Percentiles rank a stretch among this genome's conserved stretches.
Evolutionary conservation across 176 grass and related monocot genomes (phyloP).

Genomic region (Cenchrus purpureus): DNA sequence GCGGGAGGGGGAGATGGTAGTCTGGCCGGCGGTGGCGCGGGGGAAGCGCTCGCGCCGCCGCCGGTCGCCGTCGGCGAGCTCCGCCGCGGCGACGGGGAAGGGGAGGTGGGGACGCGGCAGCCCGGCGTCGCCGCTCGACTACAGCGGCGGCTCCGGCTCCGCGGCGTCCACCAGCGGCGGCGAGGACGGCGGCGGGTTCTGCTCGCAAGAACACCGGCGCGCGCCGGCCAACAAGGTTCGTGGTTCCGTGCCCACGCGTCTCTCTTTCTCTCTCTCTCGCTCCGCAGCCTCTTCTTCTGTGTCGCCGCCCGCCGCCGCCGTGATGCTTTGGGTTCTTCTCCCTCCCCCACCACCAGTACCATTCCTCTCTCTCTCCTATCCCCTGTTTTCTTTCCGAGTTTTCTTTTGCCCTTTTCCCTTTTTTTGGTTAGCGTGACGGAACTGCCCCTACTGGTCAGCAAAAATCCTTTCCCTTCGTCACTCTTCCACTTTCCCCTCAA

Average conservation of each 20-base stretch:
- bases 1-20: conserved; percentile 15
- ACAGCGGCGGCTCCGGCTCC: conserved; percentile 49
- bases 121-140: conserved; percentile 71
- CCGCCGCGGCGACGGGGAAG: neutral
- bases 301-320: conserved; percentile 21
- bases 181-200: conserved; percentile 50
- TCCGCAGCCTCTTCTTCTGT: neutral
- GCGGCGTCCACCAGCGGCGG: conserved; percentile 66
- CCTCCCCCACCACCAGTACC: conserved; percentile 26
- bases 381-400: conserved; percentile 8
- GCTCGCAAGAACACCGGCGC: conserved; percentile 5
- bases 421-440: conserved; percentile 31
- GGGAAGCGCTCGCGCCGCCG: conserved; percentile 57
- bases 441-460: conserved; percentile 41
- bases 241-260: neutral
- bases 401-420: conserved; percentile 9
- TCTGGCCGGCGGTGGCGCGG: conserved; percentile 30
- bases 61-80: neutral
- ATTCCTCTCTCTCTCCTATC: conserved; percentile 10
- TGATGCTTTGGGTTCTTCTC: conserved; percentile 51
- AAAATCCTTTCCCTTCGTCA: conserved; percentile 40
- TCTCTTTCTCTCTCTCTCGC: neutral
- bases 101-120: conserved; percentile 52
- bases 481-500: neutral
- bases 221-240: conserved; percentile 44